Evolutionary conservation across 225 moss, liverwort and hornwort species (phyloP), one percentile per base, ranked within the genome.

Genomic region (Rhytidiadelphus loreus): DNA sequence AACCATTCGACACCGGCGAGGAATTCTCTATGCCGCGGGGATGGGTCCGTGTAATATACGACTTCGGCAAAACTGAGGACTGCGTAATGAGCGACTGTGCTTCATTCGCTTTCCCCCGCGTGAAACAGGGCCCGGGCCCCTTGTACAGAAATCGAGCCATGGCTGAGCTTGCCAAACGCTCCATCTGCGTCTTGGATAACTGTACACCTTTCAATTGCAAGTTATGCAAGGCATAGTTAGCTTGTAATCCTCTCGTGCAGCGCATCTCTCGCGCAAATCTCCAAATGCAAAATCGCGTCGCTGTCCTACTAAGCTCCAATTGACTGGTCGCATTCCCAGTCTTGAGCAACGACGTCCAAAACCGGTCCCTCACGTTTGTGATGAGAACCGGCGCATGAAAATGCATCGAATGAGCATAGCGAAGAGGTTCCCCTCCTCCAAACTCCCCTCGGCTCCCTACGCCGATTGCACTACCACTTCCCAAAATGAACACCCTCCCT

Each of bases 181-280:
- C 94, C 94, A 94, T 91, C 76, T 91, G 90, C 75, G 87, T 91
- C 92, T 89, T 90, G 85, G 92, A 87, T 86, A 88, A 65, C 90
- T 88, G 94, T 88, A 86, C 87, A 83, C 90, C 92, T 89, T 77
- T 90, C 89, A 92, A 89, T 84, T 88, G 90, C 77, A 90, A 90
- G 48, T 88, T 90, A 81, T 68, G 82, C 78, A 93, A 90, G 79
- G 88, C 90, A 89, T 81, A 87, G 85, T 94, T 91, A 90, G 91
- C 88, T 83, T 88, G 91, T 61, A 94, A 86, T 74, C 84, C 94
- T 87, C 88, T 90, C 75, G 65, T 78, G 86, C 50, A 92, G 71
- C 89, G 86, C 90, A 92, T 91, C 90, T 87, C 92, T 85, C 88
- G 43, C 77, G 89, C 85, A 88, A 85, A 58, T 82, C 85, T 64